Percentiles rank a stretch among this genome's conserved stretches.
These are phyloP conservation scores for Fusarium neocosmosporiellum DNA, from an alignment of 2,329 filamentous ascomycete genomes.

Conservation along the genomic window DNA sequence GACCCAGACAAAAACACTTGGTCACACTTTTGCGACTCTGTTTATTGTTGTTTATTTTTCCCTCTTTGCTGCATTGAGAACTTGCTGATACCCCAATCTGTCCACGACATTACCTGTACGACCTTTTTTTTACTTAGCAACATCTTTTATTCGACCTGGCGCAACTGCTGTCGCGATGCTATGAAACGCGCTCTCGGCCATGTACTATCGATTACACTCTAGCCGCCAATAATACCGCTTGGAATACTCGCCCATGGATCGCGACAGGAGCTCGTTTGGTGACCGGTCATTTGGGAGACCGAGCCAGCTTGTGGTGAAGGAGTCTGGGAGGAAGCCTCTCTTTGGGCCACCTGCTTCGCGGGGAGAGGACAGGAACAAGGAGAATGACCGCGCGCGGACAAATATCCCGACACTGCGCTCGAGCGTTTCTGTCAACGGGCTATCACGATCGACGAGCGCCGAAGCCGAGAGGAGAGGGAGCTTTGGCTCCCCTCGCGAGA, in stretches of 20 bases:
- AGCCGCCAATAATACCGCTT: conserved; percentile 14
- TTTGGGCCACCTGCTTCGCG: conserved; percentile 46
- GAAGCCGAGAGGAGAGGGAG: conserved; percentile 39
- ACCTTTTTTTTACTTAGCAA: background rate
- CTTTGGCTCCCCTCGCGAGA: conserved; percentile 44
- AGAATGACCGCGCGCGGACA: conserved; percentile 29
- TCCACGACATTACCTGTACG: conserved; percentile 9
- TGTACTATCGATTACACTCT: conserved; percentile 33
- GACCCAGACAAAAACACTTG: conserved; percentile 36
- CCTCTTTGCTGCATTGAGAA: conserved; percentile 6
- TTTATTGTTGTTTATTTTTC: conserved; percentile 26
- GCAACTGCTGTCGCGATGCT: conserved; percentile 32
- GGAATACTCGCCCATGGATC: conserved; percentile 38
- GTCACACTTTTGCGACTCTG: conserved; percentile 26
- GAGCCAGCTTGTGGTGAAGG: conserved; percentile 51
- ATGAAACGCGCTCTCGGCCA: conserved; percentile 34
- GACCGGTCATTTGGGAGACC: conserved; percentile 22
- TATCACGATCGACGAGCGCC: conserved; percentile 41
- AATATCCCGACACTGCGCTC: conserved; percentile 21
- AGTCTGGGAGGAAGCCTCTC: conserved; percentile 55
- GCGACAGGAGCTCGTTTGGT: conserved; percentile 37
- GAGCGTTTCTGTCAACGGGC: conserved; percentile 24
- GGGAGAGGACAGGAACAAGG: conserved; percentile 38
- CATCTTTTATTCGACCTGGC: conserved; percentile 1
- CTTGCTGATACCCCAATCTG: conserved; percentile 6